Evolutionary conservation across 345 rosid genomes (phyloP).

Genomic region (Clausena lansium): DNA sequence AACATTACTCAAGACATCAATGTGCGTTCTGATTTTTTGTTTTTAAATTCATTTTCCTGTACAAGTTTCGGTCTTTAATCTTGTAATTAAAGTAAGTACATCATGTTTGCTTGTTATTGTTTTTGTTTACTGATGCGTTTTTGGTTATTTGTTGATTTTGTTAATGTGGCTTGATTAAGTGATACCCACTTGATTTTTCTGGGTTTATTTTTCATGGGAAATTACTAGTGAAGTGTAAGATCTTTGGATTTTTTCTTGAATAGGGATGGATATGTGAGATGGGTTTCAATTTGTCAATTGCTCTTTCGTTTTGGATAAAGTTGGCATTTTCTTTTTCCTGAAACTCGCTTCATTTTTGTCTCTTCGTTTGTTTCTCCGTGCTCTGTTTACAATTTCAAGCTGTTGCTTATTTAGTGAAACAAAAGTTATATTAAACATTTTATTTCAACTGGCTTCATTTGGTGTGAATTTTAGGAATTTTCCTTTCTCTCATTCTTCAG

Average conservation of each 20-base stretch:
- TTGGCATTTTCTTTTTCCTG: neutral
- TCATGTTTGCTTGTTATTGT: neutral
- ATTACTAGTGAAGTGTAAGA: slow-evolving; percentile 25
- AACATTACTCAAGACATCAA: slow-evolving; percentile 79
- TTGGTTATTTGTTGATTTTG: slow-evolving; percentile 9
- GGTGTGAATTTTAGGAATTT: neutral
- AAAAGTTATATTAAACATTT: neutral
- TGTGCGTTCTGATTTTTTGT: slow-evolving; percentile 24
- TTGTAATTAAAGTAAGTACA: neutral
- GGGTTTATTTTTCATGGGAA: slow-evolving; percentile 11
- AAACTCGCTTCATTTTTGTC: neutral
- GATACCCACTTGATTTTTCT: slow-evolving; percentile 7
- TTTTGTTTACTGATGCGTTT: neutral
- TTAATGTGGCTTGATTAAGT: slow-evolving; percentile 30
- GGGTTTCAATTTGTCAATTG: neutral
- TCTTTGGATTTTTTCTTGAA: slow-evolving; percentile 22
- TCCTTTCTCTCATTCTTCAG: neutral
- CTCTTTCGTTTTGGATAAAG: neutral
- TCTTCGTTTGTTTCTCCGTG: neutral
- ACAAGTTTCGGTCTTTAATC: neutral
- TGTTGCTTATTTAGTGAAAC: neutral
- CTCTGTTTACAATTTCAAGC: neutral
- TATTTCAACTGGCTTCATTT: neutral
- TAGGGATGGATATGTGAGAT: slow-evolving; percentile 4
- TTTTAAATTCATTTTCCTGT: neutral